These are phyloP conservation scores for Phytophthora cryptogea DNA, from an alignment of 352 stramenopile species.

Conservation along the genomic window DNA sequence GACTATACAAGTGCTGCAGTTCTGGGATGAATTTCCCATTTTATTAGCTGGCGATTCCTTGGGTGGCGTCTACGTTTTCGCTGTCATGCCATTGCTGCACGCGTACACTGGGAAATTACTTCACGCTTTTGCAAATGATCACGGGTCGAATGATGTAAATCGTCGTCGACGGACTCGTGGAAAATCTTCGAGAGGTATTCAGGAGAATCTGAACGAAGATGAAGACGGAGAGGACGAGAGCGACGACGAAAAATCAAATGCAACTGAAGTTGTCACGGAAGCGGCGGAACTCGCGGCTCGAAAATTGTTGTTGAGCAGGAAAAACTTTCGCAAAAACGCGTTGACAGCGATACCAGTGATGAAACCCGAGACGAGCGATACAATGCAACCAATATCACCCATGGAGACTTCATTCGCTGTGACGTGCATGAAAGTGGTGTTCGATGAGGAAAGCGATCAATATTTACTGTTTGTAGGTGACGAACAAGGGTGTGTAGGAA, in stretches of 20 bases:
- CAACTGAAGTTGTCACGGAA: constrained; percentile 40
- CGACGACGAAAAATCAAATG: not conserved
- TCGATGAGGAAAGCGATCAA: constrained; percentile 43
- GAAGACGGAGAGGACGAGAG: constrained; percentile 10
- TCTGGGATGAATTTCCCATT: constrained; percentile 76
- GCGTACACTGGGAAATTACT: constrained; percentile 54
- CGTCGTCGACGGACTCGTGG: not conserved
- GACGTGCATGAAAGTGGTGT: constrained; percentile 59
- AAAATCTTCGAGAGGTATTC: constrained; percentile 11
- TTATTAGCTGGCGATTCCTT: constrained; percentile 51
- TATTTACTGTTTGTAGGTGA: constrained; percentile 70
- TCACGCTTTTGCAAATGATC: constrained; percentile 62
- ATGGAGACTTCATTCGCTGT: constrained; percentile 34
- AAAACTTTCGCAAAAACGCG: constrained; percentile 29
- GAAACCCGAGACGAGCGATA: not conserved
- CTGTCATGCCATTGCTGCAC: constrained; percentile 46
- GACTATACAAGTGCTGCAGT: constrained; percentile 54
- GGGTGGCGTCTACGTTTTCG: constrained; percentile 67
- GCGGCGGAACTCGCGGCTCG: constrained; percentile 35
- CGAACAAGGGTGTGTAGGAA: constrained; percentile 46
- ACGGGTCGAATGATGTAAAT: constrained; percentile 3
- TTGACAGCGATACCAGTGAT: constrained; percentile 14
- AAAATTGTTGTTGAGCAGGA: constrained; percentile 42
- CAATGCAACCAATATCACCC: constrained; percentile 3
- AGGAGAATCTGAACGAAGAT: constrained; percentile 10